Evolutionary conservation across 108 stramenopile genomes (phyloP).

Genomic region (Cyclostephanos tholiformis): DNA sequence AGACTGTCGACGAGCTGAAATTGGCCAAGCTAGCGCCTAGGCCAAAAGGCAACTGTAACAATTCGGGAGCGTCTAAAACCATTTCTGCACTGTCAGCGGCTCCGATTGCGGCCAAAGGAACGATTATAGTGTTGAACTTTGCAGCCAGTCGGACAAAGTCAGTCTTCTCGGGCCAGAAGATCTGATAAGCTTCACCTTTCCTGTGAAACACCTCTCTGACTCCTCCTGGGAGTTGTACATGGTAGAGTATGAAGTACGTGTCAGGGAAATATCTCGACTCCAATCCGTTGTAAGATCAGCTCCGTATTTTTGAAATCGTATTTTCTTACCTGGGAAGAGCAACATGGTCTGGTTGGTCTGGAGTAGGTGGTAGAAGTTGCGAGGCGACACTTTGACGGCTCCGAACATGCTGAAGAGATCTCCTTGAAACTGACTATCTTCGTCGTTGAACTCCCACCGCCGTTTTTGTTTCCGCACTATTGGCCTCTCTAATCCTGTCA

Average conservation of each 20-base stretch:
- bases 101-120: slow-evolving; percentile 90
- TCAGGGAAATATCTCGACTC: background rate
- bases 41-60: slow-evolving; percentile 71
- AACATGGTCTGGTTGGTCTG: slow-evolving; percentile 80
- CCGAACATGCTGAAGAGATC: slow-evolving; percentile 79
- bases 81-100: slow-evolving; percentile 80
- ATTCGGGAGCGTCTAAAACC: slow-evolving; percentile 66
- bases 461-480: slow-evolving; percentile 35
- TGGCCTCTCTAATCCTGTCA: slow-evolving; percentile 13
- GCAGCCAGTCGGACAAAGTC: slow-evolving; percentile 95
- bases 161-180: slow-evolving; percentile 92
- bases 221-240: slow-evolving; percentile 58
- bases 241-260: background rate
- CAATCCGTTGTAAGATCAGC: background rate
- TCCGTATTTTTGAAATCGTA: too few species aligned
- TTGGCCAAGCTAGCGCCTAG: slow-evolving; percentile 66
- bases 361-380: slow-evolving; percentile 88
- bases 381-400: slow-evolving; percentile 90
- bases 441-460: slow-evolving; percentile 42
- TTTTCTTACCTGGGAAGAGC: slow-evolving; percentile 70
- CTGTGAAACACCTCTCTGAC: slow-evolving; percentile 86
- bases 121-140: slow-evolving; percentile 89
- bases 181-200: slow-evolving; percentile 79
- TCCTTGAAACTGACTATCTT: slow-evolving; percentile 52
- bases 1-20: slow-evolving; percentile 43